Evolutionary conservation across 177 flowering plant species (phyloP).

Genomic region (Vitis hybrid): DNA sequence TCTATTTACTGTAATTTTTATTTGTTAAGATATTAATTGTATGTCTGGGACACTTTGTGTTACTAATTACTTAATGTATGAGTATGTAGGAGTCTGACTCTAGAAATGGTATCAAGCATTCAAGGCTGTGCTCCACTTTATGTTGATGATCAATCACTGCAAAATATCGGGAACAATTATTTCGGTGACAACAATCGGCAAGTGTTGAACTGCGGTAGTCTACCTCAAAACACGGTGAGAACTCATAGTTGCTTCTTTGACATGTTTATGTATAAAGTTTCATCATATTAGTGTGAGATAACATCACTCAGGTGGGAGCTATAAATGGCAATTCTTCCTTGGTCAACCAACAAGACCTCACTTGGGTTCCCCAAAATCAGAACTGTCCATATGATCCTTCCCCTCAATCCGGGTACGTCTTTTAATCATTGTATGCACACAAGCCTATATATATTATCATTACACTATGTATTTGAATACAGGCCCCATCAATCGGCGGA

Average conservation of each 20-base stretch:
- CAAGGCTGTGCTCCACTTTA: background rate
- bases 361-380: background rate
- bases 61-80: background rate
- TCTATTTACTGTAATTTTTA: too few relatives aligned
- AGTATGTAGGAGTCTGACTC: background rate
- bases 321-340: background rate
- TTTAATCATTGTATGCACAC: background rate
- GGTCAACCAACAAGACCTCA: background rate
- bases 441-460: background rate
- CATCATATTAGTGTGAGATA: background rate
- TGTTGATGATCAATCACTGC: background rate
- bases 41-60: too few relatives aligned
- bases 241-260: background rate
- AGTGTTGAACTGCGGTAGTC: background rate
- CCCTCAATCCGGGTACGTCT: background rate
- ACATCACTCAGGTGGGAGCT: background rate
- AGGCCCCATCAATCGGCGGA: background rate
- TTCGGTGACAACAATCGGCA: background rate
- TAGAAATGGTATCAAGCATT: background rate
- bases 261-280: background rate
- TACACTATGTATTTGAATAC: too few relatives aligned
- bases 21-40: too few relatives aligned
- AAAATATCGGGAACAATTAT: background rate
- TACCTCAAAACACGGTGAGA: background rate
- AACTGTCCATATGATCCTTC: background rate